phyloP scores from a whole-genome alignment of 2,329 filamentous ascomycete genomes.

The Teratosphaeria viscida region DNA sequence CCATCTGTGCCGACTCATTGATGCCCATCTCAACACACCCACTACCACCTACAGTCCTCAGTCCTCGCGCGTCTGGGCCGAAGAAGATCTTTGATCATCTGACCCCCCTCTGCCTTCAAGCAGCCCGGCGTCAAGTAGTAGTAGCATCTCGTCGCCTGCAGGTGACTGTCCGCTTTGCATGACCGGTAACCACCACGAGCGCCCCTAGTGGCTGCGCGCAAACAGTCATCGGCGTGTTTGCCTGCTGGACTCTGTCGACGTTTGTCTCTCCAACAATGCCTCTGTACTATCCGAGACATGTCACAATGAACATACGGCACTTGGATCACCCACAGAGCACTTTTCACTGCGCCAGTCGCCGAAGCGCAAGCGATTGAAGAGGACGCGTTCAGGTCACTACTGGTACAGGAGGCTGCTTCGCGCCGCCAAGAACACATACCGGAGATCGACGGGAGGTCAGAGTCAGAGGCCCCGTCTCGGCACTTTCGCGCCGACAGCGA shows the following conservation, averaged over 20 bases:
- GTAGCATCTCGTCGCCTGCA: not conserved
- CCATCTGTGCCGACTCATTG: conserved; percentile 2
- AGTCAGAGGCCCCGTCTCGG: not conserved
- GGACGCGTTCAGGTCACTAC: not conserved
- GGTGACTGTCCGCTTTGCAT: conserved; percentile 10
- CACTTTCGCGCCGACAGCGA: not conserved
- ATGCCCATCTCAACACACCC: conserved; percentile 3
- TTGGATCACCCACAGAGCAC: not conserved
- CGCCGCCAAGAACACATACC: not conserved
- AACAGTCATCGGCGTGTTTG: conserved; percentile 16
- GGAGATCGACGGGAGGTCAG: not conserved
- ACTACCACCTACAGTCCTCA: not conserved
- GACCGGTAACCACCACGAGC: conserved; percentile 10
- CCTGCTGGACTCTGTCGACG: conserved; percentile 11
- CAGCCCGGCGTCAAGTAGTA: not conserved
- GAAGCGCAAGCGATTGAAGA: not conserved
- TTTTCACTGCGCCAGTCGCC: not conserved
- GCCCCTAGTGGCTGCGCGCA: conserved; percentile 13
- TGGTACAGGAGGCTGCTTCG: not conserved
- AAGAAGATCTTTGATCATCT: not conserved
- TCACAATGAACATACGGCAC: conserved; percentile 9
- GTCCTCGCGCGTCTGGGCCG: not conserved
- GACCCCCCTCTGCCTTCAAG: not conserved
- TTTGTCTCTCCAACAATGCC: conserved; percentile 4
- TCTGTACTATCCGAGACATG: conserved; percentile 12